Conservation (phyloP, 139 green algal species). For the Haematococcus lacustris region DNA sequence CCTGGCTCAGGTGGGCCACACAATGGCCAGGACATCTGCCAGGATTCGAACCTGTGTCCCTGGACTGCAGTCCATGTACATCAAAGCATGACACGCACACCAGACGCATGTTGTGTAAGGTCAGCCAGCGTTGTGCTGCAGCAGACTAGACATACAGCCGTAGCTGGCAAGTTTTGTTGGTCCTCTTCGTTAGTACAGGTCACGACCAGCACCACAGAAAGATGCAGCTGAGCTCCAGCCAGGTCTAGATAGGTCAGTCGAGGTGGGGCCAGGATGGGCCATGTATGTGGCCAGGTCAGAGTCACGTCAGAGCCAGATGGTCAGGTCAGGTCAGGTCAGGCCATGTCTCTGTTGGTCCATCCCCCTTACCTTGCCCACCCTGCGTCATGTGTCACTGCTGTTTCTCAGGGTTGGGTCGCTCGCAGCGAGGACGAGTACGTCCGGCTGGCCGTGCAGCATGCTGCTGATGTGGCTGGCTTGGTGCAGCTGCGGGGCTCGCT, state of each 20-base stretch:
- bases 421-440: conserved; percentile 76
- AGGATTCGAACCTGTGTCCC: not conserved
- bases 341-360: not conserved
- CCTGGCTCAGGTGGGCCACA: conserved; percentile 28
- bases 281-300: not conserved
- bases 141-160: not conserved
- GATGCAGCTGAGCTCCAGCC: no score
- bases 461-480: conserved; percentile 42
- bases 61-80: no score
- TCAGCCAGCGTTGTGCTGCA: not conserved
- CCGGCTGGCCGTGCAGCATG: conserved; percentile 46
- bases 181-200: no score
- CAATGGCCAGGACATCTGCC: not conserved
- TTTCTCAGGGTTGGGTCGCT: conserved; percentile 62
- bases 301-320: not conserved
- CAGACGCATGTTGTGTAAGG: no score
- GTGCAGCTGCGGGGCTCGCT: conserved; percentile 54
- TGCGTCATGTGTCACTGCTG: not conserved
- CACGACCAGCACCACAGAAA: no score
- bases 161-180: not conserved
- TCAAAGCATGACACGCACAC: no score
- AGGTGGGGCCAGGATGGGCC: no score
- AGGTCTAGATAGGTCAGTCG: no score
- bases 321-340: not conserved
- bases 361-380: not conserved